Evolutionary conservation across 768 basidiomycete genomes (phyloP), one percentile per base, ranked within the genome.

Genomic region (Collybia sordida): DNA sequence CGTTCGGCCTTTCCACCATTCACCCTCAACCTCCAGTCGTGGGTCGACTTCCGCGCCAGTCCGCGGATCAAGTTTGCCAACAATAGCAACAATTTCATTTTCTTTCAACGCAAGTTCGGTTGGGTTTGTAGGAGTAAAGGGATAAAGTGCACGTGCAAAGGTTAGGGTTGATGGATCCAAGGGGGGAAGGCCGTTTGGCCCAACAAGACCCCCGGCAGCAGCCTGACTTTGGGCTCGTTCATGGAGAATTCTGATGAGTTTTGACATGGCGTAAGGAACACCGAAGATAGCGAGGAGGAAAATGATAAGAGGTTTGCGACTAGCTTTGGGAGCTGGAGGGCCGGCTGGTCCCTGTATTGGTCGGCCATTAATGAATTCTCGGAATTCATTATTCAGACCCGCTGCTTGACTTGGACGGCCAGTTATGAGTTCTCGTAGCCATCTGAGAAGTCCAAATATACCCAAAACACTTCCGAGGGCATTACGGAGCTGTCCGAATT

Each of bases 1-100:
- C 52, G 90, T 94, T 40, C 95, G 78, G 1, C 95, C 95, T 65
- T 84, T 86, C 94, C 93, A 98, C 95, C 95, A 98, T 50, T 93
- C 94, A 4, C 76, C 81, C 47, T 83, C 75, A 17, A 85, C 71
- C 53, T 81, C 79, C 42, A 79, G 55, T 19, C 86, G 70, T 2
- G 85, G 82, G 55, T 89, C 83, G 4, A 87, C 84, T 50, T 86
- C 86, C 50, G 65, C 68, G 0, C 88, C 88, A 0, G 83, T 87
- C 11, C 74, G 65, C 0, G 85, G 86, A 56, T 89, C 88, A 38
- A 88, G 63, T 64, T 90, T 91, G 39, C 81, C 89, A 68, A 92
- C 83, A 40, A 98, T 83, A 1, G 96, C 96, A 2, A 98, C 90
- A 42, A 98, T 92, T 69, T 97, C 95, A 60, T 95, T 88, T 70